Evolutionary conservation across 495 filamentous ascomycete genomes (phyloP), one percentile per base, ranked within the genome.

Genomic region (Lasiosphaeria hispida): DNA sequence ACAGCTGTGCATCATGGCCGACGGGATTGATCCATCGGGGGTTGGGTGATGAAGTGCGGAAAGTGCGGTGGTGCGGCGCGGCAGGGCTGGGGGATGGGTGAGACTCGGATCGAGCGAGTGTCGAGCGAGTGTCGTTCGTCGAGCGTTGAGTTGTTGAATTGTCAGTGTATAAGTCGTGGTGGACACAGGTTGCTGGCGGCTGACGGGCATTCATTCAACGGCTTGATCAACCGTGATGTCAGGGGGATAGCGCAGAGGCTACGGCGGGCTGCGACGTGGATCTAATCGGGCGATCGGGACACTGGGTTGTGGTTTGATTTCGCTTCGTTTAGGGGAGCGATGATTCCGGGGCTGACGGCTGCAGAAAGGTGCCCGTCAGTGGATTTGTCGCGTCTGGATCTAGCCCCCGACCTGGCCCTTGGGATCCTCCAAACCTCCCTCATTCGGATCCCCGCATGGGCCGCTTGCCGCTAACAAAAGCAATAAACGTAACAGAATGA

Each of bases 1-100:
- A 18, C 53, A 57, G 34, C 9, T 57, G 33, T 47, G 47, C 61
- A 48, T 60, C 61, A 63, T 60, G 57, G 42, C 19, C 53, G 41
- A 47, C 38, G 42, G 17, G 41, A 23, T 43, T 53, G 41, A 19
- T 53, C 51, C 58, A 60, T 60, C 36, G 52, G 43, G 14, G 10
- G 40, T 23, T 55, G 30, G 34, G 45, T 23, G 45, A 33, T 40
- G 36, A 5, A 7, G 17, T n/a, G 8, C 41, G 41, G 18, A 10
- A 36, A 48, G 43, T n/a, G 53, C 14, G 51, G 51, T 30, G 11
- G 51, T 23, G 40, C 19, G 14, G 51, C 35, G 37, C 49, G 37
- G 49, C 15, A 37, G 36, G 49, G 37, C 14, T 38, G 3, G 15
- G 52, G 38, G 39, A 42, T 18, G n/a, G 7, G 23, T 19, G 17